A percentile compares a stretch with the other conserved stretches of the same genome.
phyloP scores from a whole-genome alignment of 2,329 filamentous ascomycete species.

The Stagonosporopsis cucurbitacearum region DNA sequence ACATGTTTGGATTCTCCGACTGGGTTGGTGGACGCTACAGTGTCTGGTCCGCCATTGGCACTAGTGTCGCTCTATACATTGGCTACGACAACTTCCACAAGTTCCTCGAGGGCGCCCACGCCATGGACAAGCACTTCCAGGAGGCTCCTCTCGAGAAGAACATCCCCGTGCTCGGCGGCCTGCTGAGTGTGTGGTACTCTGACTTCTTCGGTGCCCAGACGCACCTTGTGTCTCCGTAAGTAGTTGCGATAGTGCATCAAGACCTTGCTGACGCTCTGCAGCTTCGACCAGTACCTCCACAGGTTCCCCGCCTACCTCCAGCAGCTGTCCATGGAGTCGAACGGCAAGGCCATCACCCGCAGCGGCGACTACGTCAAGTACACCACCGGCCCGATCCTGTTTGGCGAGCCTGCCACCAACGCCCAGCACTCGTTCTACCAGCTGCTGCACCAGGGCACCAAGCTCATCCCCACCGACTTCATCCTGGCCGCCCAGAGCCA shows the following conservation, averaged over 20 bases:
- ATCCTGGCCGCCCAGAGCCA: slow-evolving; percentile 95
- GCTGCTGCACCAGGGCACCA: slow-evolving; percentile 97
- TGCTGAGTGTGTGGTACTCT: slow-evolving; percentile 97
- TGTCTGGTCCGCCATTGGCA: slow-evolving; percentile 97
- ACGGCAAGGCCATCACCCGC: slow-evolving; percentile 95
- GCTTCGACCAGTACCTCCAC: slow-evolving; percentile 98
- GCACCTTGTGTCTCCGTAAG: slow-evolving; percentile 92
- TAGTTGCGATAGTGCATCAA: slow-evolving; percentile 27
- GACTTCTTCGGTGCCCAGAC: slow-evolving; percentile 99
- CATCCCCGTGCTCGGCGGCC: slow-evolving; percentile 89
- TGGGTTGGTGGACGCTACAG: slow-evolving; percentile 99
- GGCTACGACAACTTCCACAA: slow-evolving; percentile 97
- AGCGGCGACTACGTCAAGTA: slow-evolving; percentile 90
- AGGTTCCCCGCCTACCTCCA: slow-evolving; percentile 99
- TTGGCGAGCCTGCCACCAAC: slow-evolving; percentile 98
- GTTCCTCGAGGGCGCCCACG: slow-evolving; percentile 92
- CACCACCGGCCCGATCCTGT: slow-evolving; percentile 93
- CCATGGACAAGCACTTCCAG: slow-evolving; percentile 98
- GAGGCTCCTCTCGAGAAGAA: slow-evolving; percentile 90
- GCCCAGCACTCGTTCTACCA: slow-evolving; percentile 99
- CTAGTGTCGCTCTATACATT: slow-evolving; percentile 93
- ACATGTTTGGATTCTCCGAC: slow-evolving; percentile 99
- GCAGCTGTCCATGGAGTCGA: slow-evolving; percentile 99
- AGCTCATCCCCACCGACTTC: slow-evolving; percentile 98
- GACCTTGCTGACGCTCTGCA: slow-evolving; percentile 43